Evolutionary conservation across 1,284 basidiomycete species (phyloP), one percentile per base, ranked within the genome.

Genomic region (Polyporus tsugae): DNA sequence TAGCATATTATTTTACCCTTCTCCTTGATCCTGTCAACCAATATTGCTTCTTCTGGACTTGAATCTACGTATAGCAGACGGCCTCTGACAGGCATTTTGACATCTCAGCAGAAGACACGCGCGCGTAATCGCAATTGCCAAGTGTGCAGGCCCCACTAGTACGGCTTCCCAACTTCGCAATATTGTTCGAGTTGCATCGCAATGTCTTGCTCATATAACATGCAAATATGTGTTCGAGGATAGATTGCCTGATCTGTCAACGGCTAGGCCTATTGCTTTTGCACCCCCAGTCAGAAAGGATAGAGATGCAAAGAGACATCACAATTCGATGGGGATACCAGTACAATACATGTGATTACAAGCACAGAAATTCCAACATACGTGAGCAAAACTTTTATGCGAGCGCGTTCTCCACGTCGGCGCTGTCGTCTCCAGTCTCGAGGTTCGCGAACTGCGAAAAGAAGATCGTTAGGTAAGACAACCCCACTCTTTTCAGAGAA

Each of bases 361-460:
- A 62, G 60, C 55, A 63, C 53, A 61, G 61, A 52, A 57, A 41
- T 41, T 63, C 70, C 68, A 60, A 60, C 63, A 36, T 66, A 42
- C 57, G 19, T 29, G n/a, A 53, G 63, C 60, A 67, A 62, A 66
- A 79, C 80, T 38, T 52, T 64, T 77, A 94, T 70, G 90, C 90
- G 80, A 94, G 92, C 78, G 88, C 91, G 78, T 97, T 95, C 83
- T 96, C 95, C 19, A 96, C 93, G 80, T 96, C 95, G 36, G 95
- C 95, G 69, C 93, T 94, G 76, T 96, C 94, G 69, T 96, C 95
- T 25, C 91, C 92, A 70, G 88, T 88, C 78, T 96, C 95, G 76
- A 97, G 83, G 76, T 86, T 92, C 22, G 95, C 94, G 76, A 97
- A 97, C 89, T 94, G 75, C n/a, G 39, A 11, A 62, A 60, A 66